A percentile compares a stretch with the other conserved stretches of the same genome.
Evolutionary conservation across 2,329 filamentous ascomycete genomes (phyloP).

Genomic region (Epichloe hybrida): DNA sequence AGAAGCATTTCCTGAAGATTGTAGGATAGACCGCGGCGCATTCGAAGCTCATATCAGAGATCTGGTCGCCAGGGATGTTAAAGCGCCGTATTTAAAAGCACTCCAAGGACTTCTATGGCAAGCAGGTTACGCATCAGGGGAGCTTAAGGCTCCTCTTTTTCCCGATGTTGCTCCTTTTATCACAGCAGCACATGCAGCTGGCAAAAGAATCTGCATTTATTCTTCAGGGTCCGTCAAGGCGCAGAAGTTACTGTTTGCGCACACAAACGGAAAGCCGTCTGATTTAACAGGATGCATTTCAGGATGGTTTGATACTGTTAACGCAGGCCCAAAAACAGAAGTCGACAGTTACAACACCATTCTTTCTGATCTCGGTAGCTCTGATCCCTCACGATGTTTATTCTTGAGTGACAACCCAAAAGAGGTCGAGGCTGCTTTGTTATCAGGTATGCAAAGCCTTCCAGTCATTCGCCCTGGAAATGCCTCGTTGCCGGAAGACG

Average conservation of each 20-base stretch:
- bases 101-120: conserved; percentile 72
- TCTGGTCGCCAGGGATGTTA: conserved; percentile 58
- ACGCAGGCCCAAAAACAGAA: conserved; percentile 63
- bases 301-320: conserved; percentile 69
- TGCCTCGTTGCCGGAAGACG: conserved; percentile 40
- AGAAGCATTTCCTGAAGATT: conserved; percentile 55
- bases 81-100: conserved; percentile 63
- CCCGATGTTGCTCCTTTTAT: conserved; percentile 56
- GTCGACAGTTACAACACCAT: conserved; percentile 55
- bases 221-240: conserved; percentile 69
- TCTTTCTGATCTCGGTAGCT: conserved; percentile 28
- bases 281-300: conserved; percentile 46
- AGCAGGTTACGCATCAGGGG: conserved; percentile 54
- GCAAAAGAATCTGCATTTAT: conserved; percentile 58
- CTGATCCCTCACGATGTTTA: conserved; percentile 43
- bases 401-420: conserved; percentile 71
- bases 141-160: conserved; percentile 61
- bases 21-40: conserved; percentile 41
- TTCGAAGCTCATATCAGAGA: conserved; percentile 56
- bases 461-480: conserved; percentile 59
- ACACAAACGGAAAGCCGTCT: conserved; percentile 44
- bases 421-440: conserved; percentile 49
- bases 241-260: conserved; percentile 65
- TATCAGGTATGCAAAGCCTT: conserved; percentile 48
- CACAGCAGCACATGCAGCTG: conserved; percentile 40